phyloP scores from a whole-genome alignment of 306 rosid species.

The Styphnolobium japonicum region DNA sequence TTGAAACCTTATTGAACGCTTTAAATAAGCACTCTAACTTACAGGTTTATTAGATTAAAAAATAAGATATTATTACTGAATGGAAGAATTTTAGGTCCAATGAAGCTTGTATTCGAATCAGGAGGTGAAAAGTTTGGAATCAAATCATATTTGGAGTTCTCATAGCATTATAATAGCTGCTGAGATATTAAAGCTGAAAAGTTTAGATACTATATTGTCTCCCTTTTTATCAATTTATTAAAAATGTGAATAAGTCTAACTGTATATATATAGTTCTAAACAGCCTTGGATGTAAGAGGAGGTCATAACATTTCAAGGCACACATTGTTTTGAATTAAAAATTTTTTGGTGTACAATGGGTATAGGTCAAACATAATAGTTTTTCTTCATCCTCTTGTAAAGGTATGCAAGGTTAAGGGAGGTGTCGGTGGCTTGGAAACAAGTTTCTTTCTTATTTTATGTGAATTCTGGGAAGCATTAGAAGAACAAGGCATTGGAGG shows the following conservation, averaged over 20 bases:
- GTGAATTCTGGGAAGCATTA: background rate
- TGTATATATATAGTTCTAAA: background rate
- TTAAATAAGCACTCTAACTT: background rate
- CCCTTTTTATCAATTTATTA: background rate
- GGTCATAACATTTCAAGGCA: background rate
- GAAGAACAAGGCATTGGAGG: background rate
- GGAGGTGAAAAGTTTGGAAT: background rate
- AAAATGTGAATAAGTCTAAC: background rate
- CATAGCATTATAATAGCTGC: background rate
- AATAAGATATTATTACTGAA: background rate
- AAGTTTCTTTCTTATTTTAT: background rate
- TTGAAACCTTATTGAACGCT: background rate
- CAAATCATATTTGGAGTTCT: background rate
- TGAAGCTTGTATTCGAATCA: background rate
- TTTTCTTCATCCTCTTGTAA: background rate
- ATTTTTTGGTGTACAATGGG: background rate
- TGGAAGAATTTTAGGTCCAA: background rate
- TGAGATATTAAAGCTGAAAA: background rate
- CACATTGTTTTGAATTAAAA: background rate
- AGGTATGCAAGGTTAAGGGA: background rate
- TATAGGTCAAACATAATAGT: background rate
- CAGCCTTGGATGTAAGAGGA: background rate
- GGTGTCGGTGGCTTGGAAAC: background rate
- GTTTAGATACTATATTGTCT: background rate
- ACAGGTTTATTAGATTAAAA: background rate